Conservation (phyloP, 192 early-diverging fungal species). For the Coemansia sp. region DNA sequence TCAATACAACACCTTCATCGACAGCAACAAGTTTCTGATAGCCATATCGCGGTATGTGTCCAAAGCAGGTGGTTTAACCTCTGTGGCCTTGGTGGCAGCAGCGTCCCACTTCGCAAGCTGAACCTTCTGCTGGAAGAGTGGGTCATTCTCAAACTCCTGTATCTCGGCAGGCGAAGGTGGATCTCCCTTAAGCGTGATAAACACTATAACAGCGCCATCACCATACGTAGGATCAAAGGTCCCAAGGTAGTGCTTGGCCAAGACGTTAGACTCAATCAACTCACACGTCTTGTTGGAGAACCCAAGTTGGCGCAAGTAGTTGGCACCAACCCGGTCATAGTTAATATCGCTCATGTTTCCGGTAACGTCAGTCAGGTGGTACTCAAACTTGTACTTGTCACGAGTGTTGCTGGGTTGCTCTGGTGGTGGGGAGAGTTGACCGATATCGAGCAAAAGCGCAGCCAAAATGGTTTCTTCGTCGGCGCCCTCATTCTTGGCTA, state of each 20-base stretch:
- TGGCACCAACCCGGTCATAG: too few species aligned
- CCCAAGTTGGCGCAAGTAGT: slow-evolving; percentile 48
- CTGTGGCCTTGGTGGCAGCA: slow-evolving; percentile 51
- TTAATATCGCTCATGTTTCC: too few species aligned
- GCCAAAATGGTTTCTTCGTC: too few species aligned
- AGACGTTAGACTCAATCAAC: slow-evolving; percentile 60
- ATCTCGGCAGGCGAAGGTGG: slow-evolving; percentile 40
- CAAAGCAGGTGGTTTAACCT: slow-evolving; percentile 49
- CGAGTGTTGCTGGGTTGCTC: too few species aligned
- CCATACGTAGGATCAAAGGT: slow-evolving; percentile 28
- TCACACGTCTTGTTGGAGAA: slow-evolving; percentile 57
- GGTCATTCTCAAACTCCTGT: slow-evolving; percentile 54
- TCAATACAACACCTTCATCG: too few species aligned
- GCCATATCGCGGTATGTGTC: slow-evolving; percentile 52
- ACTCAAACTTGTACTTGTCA: too few species aligned
- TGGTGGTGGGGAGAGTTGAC: slow-evolving; percentile 58
- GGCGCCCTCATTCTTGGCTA: too few species aligned
- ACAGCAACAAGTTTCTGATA: slow-evolving; percentile 31
- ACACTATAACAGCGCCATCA: too few species aligned
- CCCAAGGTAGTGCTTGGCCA: slow-evolving; percentile 61
- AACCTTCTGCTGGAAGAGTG: slow-evolving; percentile 57
- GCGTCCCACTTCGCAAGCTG: slow-evolving; percentile 63
- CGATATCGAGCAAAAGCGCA: slow-evolving; percentile 23
- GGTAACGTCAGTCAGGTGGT: too few species aligned
- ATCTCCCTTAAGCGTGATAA: too few species aligned